These are phyloP conservation scores for Cytospora piceae DNA, from an alignment of 2,329 filamentous ascomycete genomes.

Conservation along the genomic window DNA sequence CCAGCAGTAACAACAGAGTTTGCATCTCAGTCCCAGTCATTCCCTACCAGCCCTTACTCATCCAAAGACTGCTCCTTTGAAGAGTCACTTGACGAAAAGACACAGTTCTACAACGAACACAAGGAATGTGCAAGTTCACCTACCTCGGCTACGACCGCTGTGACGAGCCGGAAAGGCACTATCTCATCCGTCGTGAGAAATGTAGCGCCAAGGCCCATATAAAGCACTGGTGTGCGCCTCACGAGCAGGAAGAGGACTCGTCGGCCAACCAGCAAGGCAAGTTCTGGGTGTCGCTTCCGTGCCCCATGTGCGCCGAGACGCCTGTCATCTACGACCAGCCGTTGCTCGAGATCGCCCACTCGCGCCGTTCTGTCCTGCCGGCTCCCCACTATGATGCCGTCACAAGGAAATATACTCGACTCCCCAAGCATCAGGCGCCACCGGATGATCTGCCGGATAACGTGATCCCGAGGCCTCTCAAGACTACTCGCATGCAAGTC, in stretches of 20 bases:
- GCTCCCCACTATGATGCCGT: conserved; percentile 29
- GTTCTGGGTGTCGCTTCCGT: conserved; percentile 24
- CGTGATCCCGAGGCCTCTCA: conserved; percentile 23
- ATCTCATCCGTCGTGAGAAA: conserved; percentile 31
- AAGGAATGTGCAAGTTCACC: conserved; percentile 30
- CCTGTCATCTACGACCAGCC: conserved; percentile 29
- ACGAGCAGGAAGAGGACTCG: conserved; percentile 28
- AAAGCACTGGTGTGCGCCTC: conserved; percentile 29
- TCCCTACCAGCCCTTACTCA: conserved; percentile 5
- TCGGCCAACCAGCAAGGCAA: conserved; percentile 18
- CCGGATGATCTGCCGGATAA: conserved; percentile 16
- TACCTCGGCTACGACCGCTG: conserved; percentile 30
- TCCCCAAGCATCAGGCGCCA: conserved; percentile 20
- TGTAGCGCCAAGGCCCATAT: conserved; percentile 28
- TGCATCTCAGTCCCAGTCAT: conserved; percentile 4
- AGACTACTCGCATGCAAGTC: conserved; percentile 17
- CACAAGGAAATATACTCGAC: conserved; percentile 24
- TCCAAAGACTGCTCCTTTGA: conserved; percentile 10
- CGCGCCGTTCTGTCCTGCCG: conserved; percentile 28
- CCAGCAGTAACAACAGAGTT: conserved; percentile 17
- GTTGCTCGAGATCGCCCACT: conserved; percentile 31
- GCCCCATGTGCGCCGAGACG: conserved; percentile 28
- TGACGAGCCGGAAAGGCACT: conserved; percentile 31
- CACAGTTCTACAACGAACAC: conserved; percentile 1
- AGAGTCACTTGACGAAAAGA: conserved; percentile 6